Percentiles rank a stretch among this genome's conserved stretches.
Conservation (phyloP, 148 eudicot species). For the Fagopyrum homotropicum region DNA sequence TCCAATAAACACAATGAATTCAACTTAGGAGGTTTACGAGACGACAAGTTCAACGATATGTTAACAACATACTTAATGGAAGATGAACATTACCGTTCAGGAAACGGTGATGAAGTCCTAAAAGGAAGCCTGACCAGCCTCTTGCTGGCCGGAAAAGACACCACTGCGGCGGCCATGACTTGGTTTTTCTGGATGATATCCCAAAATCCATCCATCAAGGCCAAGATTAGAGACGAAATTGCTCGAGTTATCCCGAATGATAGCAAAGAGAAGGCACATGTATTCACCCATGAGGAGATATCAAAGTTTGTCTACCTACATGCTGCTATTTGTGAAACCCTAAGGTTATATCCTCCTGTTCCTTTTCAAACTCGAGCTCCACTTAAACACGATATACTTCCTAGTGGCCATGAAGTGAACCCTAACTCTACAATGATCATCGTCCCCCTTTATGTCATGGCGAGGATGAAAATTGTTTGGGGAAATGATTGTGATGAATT, state of each 20-base stretch:
- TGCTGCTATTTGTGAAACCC: conserved; percentile 15
- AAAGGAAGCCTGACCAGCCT: too few relatives aligned
- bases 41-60: too few relatives aligned
- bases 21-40: background rate
- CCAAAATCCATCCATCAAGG: too few relatives aligned
- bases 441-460: conserved; percentile 22
- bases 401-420: conserved; percentile 4
- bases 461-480: conserved; percentile 17
- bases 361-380: conserved; percentile 19
- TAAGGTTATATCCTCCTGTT: conserved; percentile 25
- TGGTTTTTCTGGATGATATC: too few relatives aligned
- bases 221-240: too few relatives aligned
- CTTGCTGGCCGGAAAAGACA: too few relatives aligned
- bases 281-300: background rate
- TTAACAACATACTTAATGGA: too few relatives aligned
- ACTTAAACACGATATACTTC: background rate
- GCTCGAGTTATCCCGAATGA: too few relatives aligned
- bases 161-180: too few relatives aligned
- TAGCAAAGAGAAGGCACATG: too few relatives aligned
- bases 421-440: conserved; percentile 9
- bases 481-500: background rate
- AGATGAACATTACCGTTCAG: too few relatives aligned
- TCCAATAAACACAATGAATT: conserved; percentile 11
- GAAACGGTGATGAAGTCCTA: too few relatives aligned
- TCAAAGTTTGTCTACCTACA: conserved; percentile 21